Conservation (phyloP, 768 basidiomycete species). For the Polyporus arcularius region DNA sequence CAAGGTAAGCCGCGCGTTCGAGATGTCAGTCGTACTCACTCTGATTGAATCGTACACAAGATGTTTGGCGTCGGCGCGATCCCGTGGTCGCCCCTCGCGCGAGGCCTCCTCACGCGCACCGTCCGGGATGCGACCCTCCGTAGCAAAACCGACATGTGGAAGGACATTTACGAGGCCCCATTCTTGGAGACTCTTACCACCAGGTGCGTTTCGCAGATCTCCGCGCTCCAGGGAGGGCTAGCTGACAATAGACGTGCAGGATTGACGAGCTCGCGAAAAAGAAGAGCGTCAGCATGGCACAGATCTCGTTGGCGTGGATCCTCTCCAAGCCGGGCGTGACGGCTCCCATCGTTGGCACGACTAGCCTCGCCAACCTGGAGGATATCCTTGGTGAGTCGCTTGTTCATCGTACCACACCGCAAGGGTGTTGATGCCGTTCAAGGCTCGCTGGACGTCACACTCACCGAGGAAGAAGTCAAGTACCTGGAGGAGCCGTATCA, state of each 20-base stretch:
- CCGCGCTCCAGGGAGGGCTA: constrained; percentile 23
- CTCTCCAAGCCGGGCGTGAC: constrained; percentile 31
- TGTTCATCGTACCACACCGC: not conserved
- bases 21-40: not conserved
- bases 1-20: constrained; percentile 23
- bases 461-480: constrained; percentile 5
- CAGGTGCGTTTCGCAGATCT: constrained; percentile 34
- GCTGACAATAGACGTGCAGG: not conserved
- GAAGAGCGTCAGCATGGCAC: constrained; percentile 42
- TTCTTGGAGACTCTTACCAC: constrained; percentile 39
- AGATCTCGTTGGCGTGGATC: constrained; percentile 34
- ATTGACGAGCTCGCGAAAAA: constrained; percentile 43
- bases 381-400: constrained; percentile 36
- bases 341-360: constrained; percentile 46
- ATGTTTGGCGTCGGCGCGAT: constrained; percentile 33
- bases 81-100: constrained; percentile 41
- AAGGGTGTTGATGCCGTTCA: too few species aligned
- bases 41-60: not conserved
- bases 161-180: not conserved
- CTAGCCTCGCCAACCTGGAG: constrained; percentile 39
- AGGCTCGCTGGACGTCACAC: not conserved
- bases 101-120: constrained; percentile 35
- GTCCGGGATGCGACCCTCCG: constrained; percentile 25
- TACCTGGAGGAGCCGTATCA: constrained; percentile 48
- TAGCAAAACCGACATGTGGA: constrained; percentile 22